Conservation (phyloP, 306 rosid genomes). For the Begonia peltatifolia region DNA sequence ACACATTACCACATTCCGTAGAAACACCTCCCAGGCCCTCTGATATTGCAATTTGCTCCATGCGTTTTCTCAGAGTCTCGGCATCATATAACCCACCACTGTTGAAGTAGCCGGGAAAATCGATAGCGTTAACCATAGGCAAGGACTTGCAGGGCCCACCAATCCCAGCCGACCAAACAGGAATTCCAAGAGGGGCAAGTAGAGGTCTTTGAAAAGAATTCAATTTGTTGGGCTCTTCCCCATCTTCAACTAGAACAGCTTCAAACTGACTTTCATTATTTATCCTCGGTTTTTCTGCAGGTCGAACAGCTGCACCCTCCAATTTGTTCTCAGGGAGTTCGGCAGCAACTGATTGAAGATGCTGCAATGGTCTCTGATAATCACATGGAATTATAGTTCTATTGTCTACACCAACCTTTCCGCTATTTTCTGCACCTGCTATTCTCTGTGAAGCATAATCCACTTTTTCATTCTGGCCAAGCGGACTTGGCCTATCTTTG, state of each 20-base stretch:
- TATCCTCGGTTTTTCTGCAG: constrained; percentile 40
- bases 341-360: constrained; percentile 65
- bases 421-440: constrained; percentile 38
- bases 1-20: constrained; percentile 56
- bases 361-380: constrained; percentile 67
- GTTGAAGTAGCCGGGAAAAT: constrained; percentile 38
- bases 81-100: constrained; percentile 62
- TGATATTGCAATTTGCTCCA: constrained; percentile 82
- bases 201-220: constrained; percentile 50
- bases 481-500: constrained; percentile 84
- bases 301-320: constrained; percentile 27
- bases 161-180: constrained; percentile 63
- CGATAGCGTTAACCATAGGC: constrained; percentile 40
- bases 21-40: constrained; percentile 86
- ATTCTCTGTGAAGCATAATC: constrained; percentile 39
- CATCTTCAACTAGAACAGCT: constrained; percentile 33
- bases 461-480: constrained; percentile 84
- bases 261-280: constrained; percentile 15
- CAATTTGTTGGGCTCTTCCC: constrained; percentile 34
- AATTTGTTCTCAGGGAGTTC: constrained; percentile 56
- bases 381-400: constrained; percentile 58
- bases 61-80: constrained; percentile 55
- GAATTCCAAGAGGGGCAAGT: constrained; percentile 91
- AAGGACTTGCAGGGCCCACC: constrained; percentile 79
- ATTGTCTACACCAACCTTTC: constrained; percentile 46